Evolutionary conservation across 352 stramenopile species (phyloP).

Genomic region (Phytophthora fragariae): DNA sequence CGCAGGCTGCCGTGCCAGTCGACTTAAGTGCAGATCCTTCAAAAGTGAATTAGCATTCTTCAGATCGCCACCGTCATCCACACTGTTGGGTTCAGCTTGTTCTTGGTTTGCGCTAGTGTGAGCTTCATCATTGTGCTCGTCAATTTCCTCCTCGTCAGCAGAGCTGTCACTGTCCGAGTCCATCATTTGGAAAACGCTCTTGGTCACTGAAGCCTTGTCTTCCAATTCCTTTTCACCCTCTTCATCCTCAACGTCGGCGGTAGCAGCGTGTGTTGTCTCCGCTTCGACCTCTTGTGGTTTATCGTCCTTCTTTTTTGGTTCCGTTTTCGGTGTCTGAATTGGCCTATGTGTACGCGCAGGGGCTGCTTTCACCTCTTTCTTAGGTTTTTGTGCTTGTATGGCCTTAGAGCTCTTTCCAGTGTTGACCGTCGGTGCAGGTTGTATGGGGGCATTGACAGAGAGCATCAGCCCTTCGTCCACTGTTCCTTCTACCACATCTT

Average conservation of each 20-base stretch:
- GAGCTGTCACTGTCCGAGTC: slow-evolving; percentile 43
- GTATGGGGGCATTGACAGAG: slow-evolving; percentile 3
- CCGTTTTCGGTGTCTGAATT: slow-evolving; percentile 8
- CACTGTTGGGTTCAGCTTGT: slow-evolving; percentile 5
- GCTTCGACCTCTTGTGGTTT: slow-evolving; percentile 1
- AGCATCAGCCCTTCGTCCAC: slow-evolving; percentile 27
- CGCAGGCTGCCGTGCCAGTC: slow-evolving; percentile 55
- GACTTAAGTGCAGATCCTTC: slow-evolving; percentile 69
- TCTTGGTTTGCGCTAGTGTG: not conserved
- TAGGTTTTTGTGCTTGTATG: slow-evolving; percentile 25
- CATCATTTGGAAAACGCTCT: slow-evolving; percentile 61
- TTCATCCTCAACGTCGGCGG: slow-evolving; percentile 15
- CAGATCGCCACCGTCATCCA: slow-evolving; percentile 24
- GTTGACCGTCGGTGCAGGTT: slow-evolving; percentile 10
- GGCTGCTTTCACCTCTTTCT: slow-evolving; percentile 9
- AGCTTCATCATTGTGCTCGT: slow-evolving; percentile 32
- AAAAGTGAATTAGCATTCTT: slow-evolving; percentile 52
- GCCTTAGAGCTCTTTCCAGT: slow-evolving; percentile 12
- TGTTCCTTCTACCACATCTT: slow-evolving; percentile 56
- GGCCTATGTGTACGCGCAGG: not conserved
- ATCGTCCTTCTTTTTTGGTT: slow-evolving; percentile 5
- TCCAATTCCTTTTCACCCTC: slow-evolving; percentile 31
- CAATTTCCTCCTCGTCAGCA: slow-evolving; percentile 37
- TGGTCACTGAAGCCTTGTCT: slow-evolving; percentile 23
- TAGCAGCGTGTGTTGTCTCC: slow-evolving; percentile 4